Evolutionary conservation across 139 green algal genomes (phyloP).

Genomic region (Picochlorum sp.): DNA sequence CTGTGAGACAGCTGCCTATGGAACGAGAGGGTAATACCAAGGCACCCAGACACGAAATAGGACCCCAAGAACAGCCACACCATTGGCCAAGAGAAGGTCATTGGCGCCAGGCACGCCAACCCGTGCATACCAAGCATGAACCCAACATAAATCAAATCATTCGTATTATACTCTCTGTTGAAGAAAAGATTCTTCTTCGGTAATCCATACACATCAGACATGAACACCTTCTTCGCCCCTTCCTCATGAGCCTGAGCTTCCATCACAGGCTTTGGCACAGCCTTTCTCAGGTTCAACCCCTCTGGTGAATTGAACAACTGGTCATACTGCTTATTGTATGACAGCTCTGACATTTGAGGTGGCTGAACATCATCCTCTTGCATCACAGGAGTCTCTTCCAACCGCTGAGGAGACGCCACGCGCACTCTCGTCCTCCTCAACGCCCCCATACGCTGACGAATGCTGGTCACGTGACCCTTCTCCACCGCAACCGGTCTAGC

Average conservation of each 20-base stretch:
- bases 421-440: neutral
- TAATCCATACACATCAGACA: conserved; percentile 55
- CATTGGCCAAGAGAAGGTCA: conserved; percentile 75
- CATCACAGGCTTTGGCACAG: conserved; percentile 67
- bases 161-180: conserved; percentile 53
- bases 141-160: conserved; percentile 61
- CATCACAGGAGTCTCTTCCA: neutral
- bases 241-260: conserved; percentile 38
- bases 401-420: neutral
- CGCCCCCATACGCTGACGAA: neutral
- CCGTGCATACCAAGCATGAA: conserved; percentile 77
- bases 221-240: conserved; percentile 28
- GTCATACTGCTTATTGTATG: conserved; percentile 80
- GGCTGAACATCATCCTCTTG: neutral
- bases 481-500: neutral
- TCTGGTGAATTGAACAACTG: conserved; percentile 43
- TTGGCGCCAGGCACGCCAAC: conserved; percentile 57
- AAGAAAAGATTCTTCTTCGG: conserved; percentile 39
- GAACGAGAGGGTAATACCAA: conserved; percentile 95
- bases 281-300: conserved; percentile 43
- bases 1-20: conserved; percentile 91
- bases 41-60: conserved; percentile 91
- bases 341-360: conserved; percentile 19
- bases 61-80: conserved; percentile 22
- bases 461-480: neutral